A percentile compares a stretch with the other conserved stretches of the same genome.
Evolutionary conservation across 106 monocot genomes (phyloP).

Genomic region (Chionographis japonica): DNA sequence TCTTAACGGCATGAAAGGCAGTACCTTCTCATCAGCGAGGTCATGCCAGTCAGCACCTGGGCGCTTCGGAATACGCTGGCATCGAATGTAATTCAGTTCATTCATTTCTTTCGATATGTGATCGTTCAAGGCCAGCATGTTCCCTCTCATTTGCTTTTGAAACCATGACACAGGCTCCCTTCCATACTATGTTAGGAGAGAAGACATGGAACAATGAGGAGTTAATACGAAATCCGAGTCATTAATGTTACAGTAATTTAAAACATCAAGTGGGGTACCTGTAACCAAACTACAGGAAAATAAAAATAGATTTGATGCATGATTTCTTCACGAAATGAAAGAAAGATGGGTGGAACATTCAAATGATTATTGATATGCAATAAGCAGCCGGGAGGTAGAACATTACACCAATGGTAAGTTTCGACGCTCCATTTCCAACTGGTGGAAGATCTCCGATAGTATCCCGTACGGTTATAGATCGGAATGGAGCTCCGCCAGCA

Average conservation of each 20-base stretch:
- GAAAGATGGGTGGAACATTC: no score
- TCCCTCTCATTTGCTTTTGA: constrained; percentile 89
- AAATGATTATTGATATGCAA: background rate
- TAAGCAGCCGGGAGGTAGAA: background rate
- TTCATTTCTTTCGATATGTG: constrained; percentile 99
- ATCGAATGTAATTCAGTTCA: constrained; percentile 90
- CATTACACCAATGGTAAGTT: constrained; percentile 30
- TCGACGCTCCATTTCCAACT: constrained; percentile 46
- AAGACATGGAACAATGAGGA: constrained; percentile 3
- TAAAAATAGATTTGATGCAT: background rate
- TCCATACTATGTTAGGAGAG: constrained; percentile 44
- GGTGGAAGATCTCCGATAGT: constrained; percentile 48
- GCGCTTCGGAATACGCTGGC: constrained; percentile 77
- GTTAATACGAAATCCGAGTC: no score
- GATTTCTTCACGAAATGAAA: no score
- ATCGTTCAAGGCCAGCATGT: constrained; percentile 49
- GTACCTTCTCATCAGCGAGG: constrained; percentile 90
- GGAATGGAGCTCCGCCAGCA: constrained; percentile 43
- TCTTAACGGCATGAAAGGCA: background rate
- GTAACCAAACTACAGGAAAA: background rate
- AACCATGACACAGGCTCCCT: constrained; percentile 85
- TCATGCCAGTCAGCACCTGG: constrained; percentile 96
- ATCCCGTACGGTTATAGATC: constrained; percentile 51
- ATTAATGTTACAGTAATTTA: no score
- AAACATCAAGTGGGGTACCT: background rate